phyloP scores from a whole-genome alignment of 2,329 filamentous ascomycete genomes.

The Aspergillus ochraceus region DNA sequence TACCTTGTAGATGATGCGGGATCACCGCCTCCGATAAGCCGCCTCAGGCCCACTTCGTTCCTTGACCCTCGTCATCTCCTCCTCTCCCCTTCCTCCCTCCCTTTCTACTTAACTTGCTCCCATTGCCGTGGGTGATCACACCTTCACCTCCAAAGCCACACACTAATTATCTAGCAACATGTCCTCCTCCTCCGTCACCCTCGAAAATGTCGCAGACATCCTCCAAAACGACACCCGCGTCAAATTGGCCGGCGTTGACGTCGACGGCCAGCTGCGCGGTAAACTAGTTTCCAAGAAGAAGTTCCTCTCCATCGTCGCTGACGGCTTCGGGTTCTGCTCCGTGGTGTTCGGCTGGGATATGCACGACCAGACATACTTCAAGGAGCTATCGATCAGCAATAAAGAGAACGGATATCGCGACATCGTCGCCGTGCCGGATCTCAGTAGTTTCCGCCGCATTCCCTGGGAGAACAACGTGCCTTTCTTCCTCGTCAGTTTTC shows the following conservation, averaged over 20 bases:
- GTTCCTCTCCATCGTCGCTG: slow-evolving; percentile 77
- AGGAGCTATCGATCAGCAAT: slow-evolving; percentile 83
- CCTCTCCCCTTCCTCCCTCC: neutral
- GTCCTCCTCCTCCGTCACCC: slow-evolving; percentile 44
- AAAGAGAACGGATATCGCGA: slow-evolving; percentile 88
- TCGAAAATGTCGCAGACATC: slow-evolving; percentile 64
- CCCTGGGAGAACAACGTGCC: slow-evolving; percentile 88
- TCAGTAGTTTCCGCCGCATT: slow-evolving; percentile 75
- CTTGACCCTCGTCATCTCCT: neutral
- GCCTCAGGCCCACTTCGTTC: neutral
- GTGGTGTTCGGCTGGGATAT: slow-evolving; percentile 97
- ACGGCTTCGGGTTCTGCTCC: slow-evolving; percentile 90
- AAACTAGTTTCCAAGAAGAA: slow-evolving; percentile 93
- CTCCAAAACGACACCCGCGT: slow-evolving; percentile 73
- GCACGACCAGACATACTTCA: slow-evolving; percentile 88
- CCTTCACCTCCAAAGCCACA: neutral
- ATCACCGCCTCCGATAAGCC: neutral
- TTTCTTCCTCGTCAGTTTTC: slow-evolving; percentile 81
- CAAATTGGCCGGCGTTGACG: slow-evolving; percentile 84
- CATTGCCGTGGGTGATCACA: neutral
- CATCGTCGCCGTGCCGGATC: slow-evolving; percentile 76
- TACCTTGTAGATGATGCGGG: too few relatives aligned
- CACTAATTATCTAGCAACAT: neutral
- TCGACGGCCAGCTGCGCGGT: slow-evolving; percentile 82
- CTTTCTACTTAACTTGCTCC: neutral